phyloP scores from a whole-genome alignment of 129 eudicot species.

The Tanacetum coccineum region DNA sequence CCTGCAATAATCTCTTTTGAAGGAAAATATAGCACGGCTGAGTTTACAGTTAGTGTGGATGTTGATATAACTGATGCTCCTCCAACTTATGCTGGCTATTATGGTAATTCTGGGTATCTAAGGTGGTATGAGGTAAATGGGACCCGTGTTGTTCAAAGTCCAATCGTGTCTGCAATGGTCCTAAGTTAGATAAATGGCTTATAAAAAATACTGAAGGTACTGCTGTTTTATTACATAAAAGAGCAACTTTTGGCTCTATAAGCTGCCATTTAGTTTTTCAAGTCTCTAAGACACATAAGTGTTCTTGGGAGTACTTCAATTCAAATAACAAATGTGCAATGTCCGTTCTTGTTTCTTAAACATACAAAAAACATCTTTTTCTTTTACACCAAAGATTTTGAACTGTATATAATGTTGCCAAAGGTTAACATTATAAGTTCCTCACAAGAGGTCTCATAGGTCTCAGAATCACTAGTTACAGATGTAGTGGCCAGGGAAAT shows the following conservation, averaged over 20 bases:
- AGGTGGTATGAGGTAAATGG: slow-evolving; percentile 32
- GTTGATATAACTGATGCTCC: slow-evolving; percentile 18
- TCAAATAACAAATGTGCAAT: too few species aligned
- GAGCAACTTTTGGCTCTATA: neutral
- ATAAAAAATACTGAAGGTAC: neutral
- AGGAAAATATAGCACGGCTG: slow-evolving; percentile 19
- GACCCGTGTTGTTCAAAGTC: slow-evolving; percentile 28
- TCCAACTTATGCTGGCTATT: slow-evolving; percentile 7
- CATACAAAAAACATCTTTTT: too few species aligned
- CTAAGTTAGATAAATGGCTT: neutral
- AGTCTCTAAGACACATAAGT: too few species aligned
- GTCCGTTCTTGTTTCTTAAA: too few species aligned
- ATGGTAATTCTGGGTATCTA: slow-evolving; percentile 27
- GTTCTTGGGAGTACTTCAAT: too few species aligned
- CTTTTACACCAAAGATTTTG: too few species aligned
- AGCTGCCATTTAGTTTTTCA: too few species aligned
- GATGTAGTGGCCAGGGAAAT: too few species aligned
- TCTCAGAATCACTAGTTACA: too few species aligned
- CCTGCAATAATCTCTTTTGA: slow-evolving; percentile 19
- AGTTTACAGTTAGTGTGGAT: slow-evolving; percentile 23
- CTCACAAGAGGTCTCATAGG: too few species aligned
- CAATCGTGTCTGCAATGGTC: slow-evolving; percentile 25
- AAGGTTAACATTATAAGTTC: too few species aligned
- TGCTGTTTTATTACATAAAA: neutral
- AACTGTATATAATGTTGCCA: too few species aligned